phyloP scores from a whole-genome alignment of 345 rosid genomes.

The Brassica nigra region DNA sequence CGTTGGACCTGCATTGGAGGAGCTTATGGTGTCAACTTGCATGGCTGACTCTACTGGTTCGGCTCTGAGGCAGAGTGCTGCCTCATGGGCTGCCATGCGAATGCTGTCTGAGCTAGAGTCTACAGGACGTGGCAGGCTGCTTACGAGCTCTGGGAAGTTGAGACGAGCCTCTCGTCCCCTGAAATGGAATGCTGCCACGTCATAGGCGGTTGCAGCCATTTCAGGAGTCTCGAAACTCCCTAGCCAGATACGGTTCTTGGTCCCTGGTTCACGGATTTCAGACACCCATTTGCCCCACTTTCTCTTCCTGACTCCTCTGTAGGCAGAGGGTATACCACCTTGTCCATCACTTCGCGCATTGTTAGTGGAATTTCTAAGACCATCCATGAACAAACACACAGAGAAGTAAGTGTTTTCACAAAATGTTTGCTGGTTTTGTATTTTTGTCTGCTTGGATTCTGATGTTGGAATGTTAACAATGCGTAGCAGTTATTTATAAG shows the following conservation, averaged over 20 bases:
- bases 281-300: slow-evolving; percentile 99
- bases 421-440: not conserved
- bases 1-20: slow-evolving; percentile 43
- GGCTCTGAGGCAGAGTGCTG: slow-evolving; percentile 45
- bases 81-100: slow-evolving; percentile 76
- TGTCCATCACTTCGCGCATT: slow-evolving; percentile 3
- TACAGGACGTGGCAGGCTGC: slow-evolving; percentile 61
- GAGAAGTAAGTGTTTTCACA: not conserved
- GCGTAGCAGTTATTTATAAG: slow-evolving; percentile 25
- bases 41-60: slow-evolving; percentile 23
- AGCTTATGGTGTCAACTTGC: slow-evolving; percentile 30
- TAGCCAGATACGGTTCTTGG: slow-evolving; percentile 78
- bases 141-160: slow-evolving; percentile 71
- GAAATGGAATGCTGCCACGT: slow-evolving; percentile 77
- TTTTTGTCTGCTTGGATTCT: slow-evolving; percentile 1
- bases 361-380: slow-evolving; percentile 1
- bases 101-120: slow-evolving; percentile 63
- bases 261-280: slow-evolving; percentile 91
- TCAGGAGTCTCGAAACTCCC: slow-evolving; percentile 88
- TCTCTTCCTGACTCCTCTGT: slow-evolving; percentile 79
- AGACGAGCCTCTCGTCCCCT: slow-evolving; percentile 72
- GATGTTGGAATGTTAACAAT: slow-evolving; percentile 35
- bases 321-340: slow-evolving; percentile 37
- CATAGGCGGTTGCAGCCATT: slow-evolving; percentile 39
- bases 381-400: slow-evolving; percentile 30